These are phyloP conservation scores for Penicillium manginii DNA, from an alignment of 495 filamentous ascomycete species.

Conservation along the genomic window DNA sequence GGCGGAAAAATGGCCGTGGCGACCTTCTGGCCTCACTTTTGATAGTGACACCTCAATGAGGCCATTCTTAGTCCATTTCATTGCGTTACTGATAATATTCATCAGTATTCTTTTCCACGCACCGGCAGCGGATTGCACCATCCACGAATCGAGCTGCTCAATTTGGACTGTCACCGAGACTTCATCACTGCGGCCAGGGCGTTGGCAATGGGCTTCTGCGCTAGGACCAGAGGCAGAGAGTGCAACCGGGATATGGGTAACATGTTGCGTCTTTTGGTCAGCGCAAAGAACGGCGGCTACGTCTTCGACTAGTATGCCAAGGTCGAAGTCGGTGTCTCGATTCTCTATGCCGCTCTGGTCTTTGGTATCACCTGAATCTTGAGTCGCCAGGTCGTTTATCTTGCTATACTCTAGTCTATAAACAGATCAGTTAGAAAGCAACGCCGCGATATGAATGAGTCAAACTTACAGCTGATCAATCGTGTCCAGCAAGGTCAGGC, in stretches of 20 bases:
- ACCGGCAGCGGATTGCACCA: constrained; percentile 61
- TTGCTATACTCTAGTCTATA: constrained; percentile 58
- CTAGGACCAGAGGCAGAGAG: neutral
- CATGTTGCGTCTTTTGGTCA: constrained; percentile 32
- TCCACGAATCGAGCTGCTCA: constrained; percentile 51
- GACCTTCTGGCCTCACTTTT: constrained; percentile 27
- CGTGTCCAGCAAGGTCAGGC: constrained; percentile 68
- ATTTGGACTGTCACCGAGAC: constrained; percentile 61
- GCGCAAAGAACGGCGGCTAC: constrained; percentile 61
- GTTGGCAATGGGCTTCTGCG: neutral
- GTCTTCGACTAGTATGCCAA: constrained; percentile 59
- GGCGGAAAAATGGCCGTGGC: constrained; percentile 22
- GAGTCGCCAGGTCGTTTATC: constrained; percentile 47
- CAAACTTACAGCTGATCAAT: constrained; percentile 58
- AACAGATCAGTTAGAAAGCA: neutral
- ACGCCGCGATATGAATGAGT: neutral
- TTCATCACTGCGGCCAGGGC: neutral
- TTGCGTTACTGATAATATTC: constrained; percentile 72
- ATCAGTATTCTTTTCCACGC: constrained; percentile 68
- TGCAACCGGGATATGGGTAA: constrained; percentile 2
- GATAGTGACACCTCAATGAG: constrained; percentile 62
- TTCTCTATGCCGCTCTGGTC: constrained; percentile 1
- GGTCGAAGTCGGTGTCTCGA: constrained; percentile 37
- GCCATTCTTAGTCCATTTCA: constrained; percentile 67
- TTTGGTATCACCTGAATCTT: neutral